phyloP scores from a whole-genome alignment of 2,329 filamentous ascomycete species.

The Lomentospora prolificans region DNA sequence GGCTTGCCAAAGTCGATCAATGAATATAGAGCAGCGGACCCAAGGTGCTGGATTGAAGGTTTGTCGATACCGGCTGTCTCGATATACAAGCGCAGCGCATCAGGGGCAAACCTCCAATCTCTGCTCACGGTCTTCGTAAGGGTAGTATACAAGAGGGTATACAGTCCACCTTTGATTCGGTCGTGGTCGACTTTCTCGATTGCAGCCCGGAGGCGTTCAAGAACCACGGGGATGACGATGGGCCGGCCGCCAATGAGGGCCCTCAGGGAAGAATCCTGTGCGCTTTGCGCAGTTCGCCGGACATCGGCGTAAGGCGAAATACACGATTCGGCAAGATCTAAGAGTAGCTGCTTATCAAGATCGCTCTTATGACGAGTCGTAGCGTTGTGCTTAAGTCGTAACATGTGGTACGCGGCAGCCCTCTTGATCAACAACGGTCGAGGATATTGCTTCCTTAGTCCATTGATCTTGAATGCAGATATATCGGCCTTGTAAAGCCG shows the following conservation, averaged over 20 bases:
- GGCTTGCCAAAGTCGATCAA: constrained; percentile 88
- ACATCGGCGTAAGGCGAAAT: constrained; percentile 92
- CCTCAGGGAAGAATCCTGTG: constrained; percentile 88
- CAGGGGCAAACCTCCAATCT: constrained; percentile 91
- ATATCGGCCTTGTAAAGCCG: constrained; percentile 80
- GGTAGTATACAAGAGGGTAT: constrained; percentile 80
- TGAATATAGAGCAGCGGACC: constrained; percentile 69
- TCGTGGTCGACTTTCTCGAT: constrained; percentile 75
- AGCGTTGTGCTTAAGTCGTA: constrained; percentile 89
- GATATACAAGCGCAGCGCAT: constrained; percentile 84
- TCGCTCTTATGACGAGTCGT: constrained; percentile 78
- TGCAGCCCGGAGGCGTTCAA: constrained; percentile 68
- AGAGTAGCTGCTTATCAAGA: constrained; percentile 74
- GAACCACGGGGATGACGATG: constrained; percentile 79
- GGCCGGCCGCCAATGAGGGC: constrained; percentile 79
- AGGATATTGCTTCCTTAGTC: constrained; percentile 84
- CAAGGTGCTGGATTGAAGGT: constrained; percentile 84
- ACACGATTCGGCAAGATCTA: constrained; percentile 82
- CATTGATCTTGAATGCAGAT: constrained; percentile 88
- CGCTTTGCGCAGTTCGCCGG: constrained; percentile 82
- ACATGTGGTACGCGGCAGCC: constrained; percentile 88
- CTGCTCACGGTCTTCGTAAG: constrained; percentile 77
- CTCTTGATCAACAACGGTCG: constrained; percentile 84
- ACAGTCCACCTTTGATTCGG: constrained; percentile 89
- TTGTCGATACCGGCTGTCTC: constrained; percentile 85